These are phyloP conservation scores for Pochonia chlamydosporia DNA, from an alignment of 2,329 filamentous ascomycete species.

Conservation along the genomic window DNA sequence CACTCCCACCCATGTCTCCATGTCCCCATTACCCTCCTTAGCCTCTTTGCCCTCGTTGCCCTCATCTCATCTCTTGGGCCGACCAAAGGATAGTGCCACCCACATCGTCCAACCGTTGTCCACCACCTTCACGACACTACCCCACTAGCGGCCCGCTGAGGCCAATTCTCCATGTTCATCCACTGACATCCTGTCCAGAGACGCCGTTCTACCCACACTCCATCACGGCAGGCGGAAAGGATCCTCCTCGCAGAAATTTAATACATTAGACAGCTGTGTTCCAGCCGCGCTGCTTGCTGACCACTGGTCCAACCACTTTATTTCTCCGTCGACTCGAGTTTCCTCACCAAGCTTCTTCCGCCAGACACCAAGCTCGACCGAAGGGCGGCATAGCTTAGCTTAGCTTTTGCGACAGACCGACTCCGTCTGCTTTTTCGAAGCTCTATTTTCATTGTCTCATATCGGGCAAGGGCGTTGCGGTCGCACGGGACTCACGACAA, in stretches of 20 bases:
- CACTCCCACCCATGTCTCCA: no score
- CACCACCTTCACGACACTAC: slow-evolving; percentile 2
- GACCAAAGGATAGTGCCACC: slow-evolving; percentile 2
- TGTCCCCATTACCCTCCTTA: no score
- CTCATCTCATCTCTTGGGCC: not conserved
- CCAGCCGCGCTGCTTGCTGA: slow-evolving; percentile 2
- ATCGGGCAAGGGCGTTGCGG: not conserved
- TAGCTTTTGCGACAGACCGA: not conserved
- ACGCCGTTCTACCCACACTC: slow-evolving; percentile 5
- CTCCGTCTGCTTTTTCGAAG: not conserved
- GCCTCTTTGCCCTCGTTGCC: not conserved
- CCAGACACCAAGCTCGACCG: not conserved
- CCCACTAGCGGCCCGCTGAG: slow-evolving; percentile 12
- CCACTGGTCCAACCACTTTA: slow-evolving; percentile 1
- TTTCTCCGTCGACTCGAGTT: not conserved
- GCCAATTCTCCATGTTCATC: slow-evolving; percentile 9
- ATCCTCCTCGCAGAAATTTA: slow-evolving; percentile 10
- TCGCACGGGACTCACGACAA: not conserved
- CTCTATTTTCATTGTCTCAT: not conserved
- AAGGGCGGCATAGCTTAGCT: not conserved
- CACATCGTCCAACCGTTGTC: slow-evolving; percentile 7
- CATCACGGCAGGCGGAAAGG: slow-evolving; percentile 2
- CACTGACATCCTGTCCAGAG: slow-evolving; percentile 11
- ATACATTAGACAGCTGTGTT: slow-evolving; percentile 1
- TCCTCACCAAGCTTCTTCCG: not conserved